Base-by-base conservation (phyloP, 2,329 filamentous ascomycete species). In the Ophiosphaerella korrae region DNA sequence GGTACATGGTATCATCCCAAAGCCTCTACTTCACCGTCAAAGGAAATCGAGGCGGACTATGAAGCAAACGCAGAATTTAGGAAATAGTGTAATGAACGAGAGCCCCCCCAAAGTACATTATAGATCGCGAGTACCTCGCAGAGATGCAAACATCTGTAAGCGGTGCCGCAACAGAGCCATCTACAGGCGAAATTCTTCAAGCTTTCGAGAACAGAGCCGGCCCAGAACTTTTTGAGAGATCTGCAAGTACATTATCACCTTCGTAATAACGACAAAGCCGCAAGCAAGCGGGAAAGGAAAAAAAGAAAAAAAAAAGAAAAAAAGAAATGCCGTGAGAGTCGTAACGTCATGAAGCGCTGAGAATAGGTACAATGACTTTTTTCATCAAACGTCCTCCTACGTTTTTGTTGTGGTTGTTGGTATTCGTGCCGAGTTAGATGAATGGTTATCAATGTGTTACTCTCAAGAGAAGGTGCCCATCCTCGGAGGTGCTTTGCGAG, bases 391-490 rank as follows among this genome's bases (percentile, higher is more conserved):
- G 29, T 53, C 52, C 32, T 35, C 55, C 43, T 47, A 41, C 51
- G 46, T 43, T 52, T 47, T 47, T 36, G 38, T 50, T 23, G 37
- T 38, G 35, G 41, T 33, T 50, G 40, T 39, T 35, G n/a, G 16
- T 33, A 32, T 32, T 50, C 23, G 37, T 51, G 45, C 8, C 46
- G 54, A 42, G 48, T 29, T 12, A 24, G 14, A 36, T 9, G 26
- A 23, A n/a, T 26, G 9, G 21, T 26, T 29, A 24, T 41, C 35
- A 5, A 14, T 12, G 11, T 35, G 24, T 41, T 11, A 16, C 42
- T 37, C 50, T 60, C 52, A 71, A 39, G 69, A 70, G 37, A 73
- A 72, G 16, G 67, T 67, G n/a, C 69, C 70, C 66, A 72, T 71
- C 29, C 61, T 58, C 14, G 68, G 68, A 34, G 69, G 59, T 8